phyloP scores from a whole-genome alignment of 331 rosid genomes.

The Rosa hybrid region DNA sequence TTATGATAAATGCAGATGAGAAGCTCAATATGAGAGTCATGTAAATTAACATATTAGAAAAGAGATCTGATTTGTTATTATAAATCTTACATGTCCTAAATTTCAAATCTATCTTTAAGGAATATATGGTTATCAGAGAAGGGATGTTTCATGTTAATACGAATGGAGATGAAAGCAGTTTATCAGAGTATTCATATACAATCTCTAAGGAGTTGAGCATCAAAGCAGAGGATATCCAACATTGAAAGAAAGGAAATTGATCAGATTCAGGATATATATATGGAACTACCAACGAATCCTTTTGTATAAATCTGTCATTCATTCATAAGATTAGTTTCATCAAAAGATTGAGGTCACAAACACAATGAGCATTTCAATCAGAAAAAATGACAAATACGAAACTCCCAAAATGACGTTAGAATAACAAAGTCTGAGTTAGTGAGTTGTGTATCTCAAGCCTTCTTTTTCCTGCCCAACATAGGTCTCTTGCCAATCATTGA shows the following conservation, averaged over 20 bases:
- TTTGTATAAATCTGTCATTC: neutral
- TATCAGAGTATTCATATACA: neutral
- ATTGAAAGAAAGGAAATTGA: neutral
- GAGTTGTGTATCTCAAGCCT: constrained; percentile 42
- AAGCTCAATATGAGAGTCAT: neutral
- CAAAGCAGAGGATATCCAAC: neutral
- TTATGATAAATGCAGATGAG: neutral
- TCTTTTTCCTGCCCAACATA: constrained; percentile 54
- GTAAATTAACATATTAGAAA: neutral
- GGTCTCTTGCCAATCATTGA: constrained; percentile 38
- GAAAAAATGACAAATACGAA: neutral
- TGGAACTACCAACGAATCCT: neutral
- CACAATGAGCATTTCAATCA: neutral
- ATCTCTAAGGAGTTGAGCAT: neutral
- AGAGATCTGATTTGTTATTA: neutral
- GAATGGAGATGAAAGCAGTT: neutral
- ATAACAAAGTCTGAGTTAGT: constrained; percentile 7
- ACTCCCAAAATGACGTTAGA: neutral
- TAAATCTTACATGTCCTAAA: neutral
- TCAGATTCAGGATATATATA: neutral
- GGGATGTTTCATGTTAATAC: neutral
- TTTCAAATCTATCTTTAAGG: neutral
- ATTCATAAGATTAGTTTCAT: neutral
- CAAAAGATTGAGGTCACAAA: neutral
- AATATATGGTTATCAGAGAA: neutral